These are phyloP conservation scores for Holtermannia corniformis DNA, from an alignment of 768 basidiomycete species.

Conservation along the genomic window DNA sequence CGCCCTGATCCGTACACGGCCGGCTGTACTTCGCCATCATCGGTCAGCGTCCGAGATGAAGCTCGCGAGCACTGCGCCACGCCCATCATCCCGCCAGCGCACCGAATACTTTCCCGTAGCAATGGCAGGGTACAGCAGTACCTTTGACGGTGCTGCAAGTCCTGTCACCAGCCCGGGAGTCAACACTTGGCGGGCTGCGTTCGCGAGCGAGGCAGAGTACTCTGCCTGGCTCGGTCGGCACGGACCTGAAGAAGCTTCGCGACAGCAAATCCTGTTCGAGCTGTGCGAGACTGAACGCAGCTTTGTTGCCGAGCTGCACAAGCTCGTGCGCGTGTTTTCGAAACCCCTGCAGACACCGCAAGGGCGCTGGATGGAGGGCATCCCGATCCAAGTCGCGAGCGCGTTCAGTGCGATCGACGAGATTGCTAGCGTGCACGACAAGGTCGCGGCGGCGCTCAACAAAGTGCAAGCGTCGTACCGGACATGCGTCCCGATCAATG, in stretches of 20 bases:
- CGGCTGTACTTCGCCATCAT: slow-evolving; percentile 13
- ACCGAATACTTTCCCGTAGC: slow-evolving; percentile 28
- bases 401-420: slow-evolving; percentile 85
- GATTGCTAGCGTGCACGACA: slow-evolving; percentile 65
- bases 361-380: slow-evolving; percentile 66
- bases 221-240: slow-evolving; percentile 39
- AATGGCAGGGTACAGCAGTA: slow-evolving; percentile 23
- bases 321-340: slow-evolving; percentile 63
- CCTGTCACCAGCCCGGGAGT: slow-evolving; percentile 7
- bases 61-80: slow-evolving; percentile 15
- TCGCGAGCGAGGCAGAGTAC: slow-evolving; percentile 14
- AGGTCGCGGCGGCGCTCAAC: slow-evolving; percentile 50
- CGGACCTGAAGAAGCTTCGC: slow-evolving; percentile 50
- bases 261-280: slow-evolving; percentile 61
- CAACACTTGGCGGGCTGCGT: slow-evolving; percentile 21
- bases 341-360: slow-evolving; percentile 65
- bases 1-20: slow-evolving; percentile 6
- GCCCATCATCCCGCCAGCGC: slow-evolving; percentile 9
- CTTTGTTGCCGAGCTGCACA: slow-evolving; percentile 59
- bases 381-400: slow-evolving; percentile 59
- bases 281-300: slow-evolving; percentile 58
- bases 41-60: slow-evolving; percentile 16
- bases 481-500: slow-evolving; percentile 44
- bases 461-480: background rate
- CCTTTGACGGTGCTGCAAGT: slow-evolving; percentile 11